Base-by-base conservation (phyloP, 192 early-diverging fungal genomes). In the Paraglomus brasilianum region DNA sequence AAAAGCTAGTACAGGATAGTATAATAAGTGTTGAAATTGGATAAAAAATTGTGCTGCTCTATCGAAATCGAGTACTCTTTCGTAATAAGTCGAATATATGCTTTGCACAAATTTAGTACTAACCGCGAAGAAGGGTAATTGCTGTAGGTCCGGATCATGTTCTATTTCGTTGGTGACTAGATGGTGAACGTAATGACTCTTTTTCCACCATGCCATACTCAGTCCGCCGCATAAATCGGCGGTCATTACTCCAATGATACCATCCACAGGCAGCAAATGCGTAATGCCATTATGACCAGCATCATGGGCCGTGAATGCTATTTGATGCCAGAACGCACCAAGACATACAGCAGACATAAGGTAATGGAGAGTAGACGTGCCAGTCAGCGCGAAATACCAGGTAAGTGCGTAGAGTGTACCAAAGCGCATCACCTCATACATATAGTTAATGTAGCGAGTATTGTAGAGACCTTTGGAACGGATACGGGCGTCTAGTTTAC, bases 141-240 rank as follows among this genome's bases (percentile, higher is more conserved):
- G 96, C 80, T 98, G 96, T 74, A 98, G 95, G 76, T 98, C 95
- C 0, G 96, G 96, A 78, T 98, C 96, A 81, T 98, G 88, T 74
- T 92, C 89, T 9, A 90, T 87, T 74, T 95, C 82, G 82, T 98
- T 98, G 63, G 96, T 95, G 52, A 95, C 84, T 50, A 96, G 92
- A 80, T 98, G 96, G 80, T 98, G 96, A 44, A 96, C 92, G 78
- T 98, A 92, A 80, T 98, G 96, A 77, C 85, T 93, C 66, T 90
- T 87, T 74, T 98, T 98, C 96, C 96, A 98, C 95, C 96, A 98
- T 19, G 92, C 96, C 30, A 96, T 79, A 60, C 87, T 89, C 30
- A 98, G 86, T 17, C 96, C 96, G 66, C 94, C 94, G 50, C 90
- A 72, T 65, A 92, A 86, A 70, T 93, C 82, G 0, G 86, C 93